Evolutionary conservation across 23 red algal genomes (phyloP), one percentile per base, ranked within the genome.

Genomic region (Agarophyton chilense): DNA sequence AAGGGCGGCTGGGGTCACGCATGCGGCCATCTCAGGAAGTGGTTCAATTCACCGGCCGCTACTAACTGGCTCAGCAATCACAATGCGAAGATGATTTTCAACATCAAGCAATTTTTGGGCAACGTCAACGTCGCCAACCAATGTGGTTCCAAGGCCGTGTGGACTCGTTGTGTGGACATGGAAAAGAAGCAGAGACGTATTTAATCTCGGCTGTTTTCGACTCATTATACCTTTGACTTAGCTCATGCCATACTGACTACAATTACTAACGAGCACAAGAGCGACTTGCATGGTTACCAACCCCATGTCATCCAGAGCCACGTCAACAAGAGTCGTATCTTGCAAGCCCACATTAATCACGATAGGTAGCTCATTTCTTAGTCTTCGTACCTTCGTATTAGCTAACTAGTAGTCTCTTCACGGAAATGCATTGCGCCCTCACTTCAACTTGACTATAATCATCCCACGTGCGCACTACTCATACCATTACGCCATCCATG

Each of bases 161-260:
- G 85, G 85, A 79, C 70, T 24, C 36, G 71, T 41, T 89, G 85
- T 39, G 33, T 89, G 35, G 39, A 33, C 45, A 78, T 89, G 85
- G 85, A 89, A 31, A 13, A 32, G 28, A 89, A 89, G 53, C 85
- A 89, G 72, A 65, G 50, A 26, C 45, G 54, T 53, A 63, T 89
- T 34, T 89, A 80, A 47, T 14, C 8, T n/a, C n/a, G n/a, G n/a
- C n/a, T n/a, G n/a, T n/a, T n/a, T n/a, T n/a, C n/a, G n/a, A n/a
- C n/a, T n/a, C n/a, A n/a, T n/a, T n/a, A n/a, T n/a, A n/a, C n/a
- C n/a, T n/a, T n/a, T n/a, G n/a, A 36, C 26, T 29, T 65, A 36
- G 13, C 5, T 65, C 29, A 4, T 65, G 31, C 6, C 60, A 6
- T 47, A 47, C 44, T 9, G 7, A 47, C 6, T 6, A 9, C 12